Base-by-base conservation (phyloP, 2,329 filamentous ascomycete species). In the Fusarium devonianum region DNA sequence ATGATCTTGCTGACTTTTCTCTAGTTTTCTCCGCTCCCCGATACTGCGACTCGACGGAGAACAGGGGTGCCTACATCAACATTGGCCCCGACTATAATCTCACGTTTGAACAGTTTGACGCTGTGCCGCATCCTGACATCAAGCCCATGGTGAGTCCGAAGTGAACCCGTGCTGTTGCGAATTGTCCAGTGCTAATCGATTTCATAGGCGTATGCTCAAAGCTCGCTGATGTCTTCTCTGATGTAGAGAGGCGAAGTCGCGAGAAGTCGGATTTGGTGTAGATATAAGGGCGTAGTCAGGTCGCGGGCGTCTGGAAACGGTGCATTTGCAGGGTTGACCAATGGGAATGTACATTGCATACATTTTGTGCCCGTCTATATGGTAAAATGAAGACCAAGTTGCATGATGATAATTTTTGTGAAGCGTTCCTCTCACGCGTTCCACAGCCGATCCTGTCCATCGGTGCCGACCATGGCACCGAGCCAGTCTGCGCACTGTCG, bases 41-140 rank as follows among this genome's bases (percentile, higher is more conserved):
- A 73, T 99, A 99, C 73, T 99, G 94, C 74, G 94, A 99, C 71
- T 91, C 91, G 65, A 97, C 94, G 1, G 93, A 96, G 77, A 99
- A 99, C 76, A 94, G 92, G 77, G 94, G 94, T 58, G 94, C 94
- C 13, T 99, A 95, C 73, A 99, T 99, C 82, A 97, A 99, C 74
- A 88, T 99, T 59, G 89, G 90, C 22, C 83, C 90, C 12, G 90
- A 96, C 56, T 90, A 95, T 71, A 95, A 97, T 79, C 86, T 97
- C 65, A 78, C 90, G 26, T 99, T 90, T 75, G 84, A 94, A 71
- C 88, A 96, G 70, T 99, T 99, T 64, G 92, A 97, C 65, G 94
- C 94, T 7, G 94, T 99, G 43, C 92, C 92, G 55, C 94, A 99
- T 78, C 94, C 94, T 10, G 84, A 95, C 67, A 94, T 99, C 71